Percentiles rank a stretch among this genome's conserved stretches.
phyloP scores from a whole-genome alignment of 345 rosid species.

The Limnanthes douglasii region DNA sequence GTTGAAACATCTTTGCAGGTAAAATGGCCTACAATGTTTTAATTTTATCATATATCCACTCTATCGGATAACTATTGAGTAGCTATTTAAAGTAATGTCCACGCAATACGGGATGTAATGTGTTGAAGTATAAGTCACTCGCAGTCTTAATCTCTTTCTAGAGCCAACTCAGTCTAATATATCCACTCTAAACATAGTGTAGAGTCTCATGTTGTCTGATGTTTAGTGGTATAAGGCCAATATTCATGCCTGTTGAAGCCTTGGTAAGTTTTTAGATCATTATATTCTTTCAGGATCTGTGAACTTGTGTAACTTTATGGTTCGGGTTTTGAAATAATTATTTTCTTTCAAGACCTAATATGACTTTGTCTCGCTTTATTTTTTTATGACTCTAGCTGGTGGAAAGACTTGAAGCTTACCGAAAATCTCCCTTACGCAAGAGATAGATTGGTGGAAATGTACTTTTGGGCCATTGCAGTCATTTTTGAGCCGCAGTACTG shows the following conservation, averaged over 20 bases:
- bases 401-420: conserved; percentile 13
- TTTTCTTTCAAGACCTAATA: background rate
- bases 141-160: background rate
- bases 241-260: too few relatives aligned
- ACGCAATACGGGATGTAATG: background rate
- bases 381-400: conserved; percentile 13
- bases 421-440: conserved; percentile 10
- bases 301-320: background rate
- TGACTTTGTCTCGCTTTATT: background rate
- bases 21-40: background rate
- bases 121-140: background rate
- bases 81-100: too few relatives aligned
- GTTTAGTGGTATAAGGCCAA: too few relatives aligned
- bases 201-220: too few relatives aligned
- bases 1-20: conserved; percentile 17
- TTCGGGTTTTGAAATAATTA: background rate
- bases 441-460: conserved; percentile 14
- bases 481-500: conserved; percentile 9
- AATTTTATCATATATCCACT: background rate
- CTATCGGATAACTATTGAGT: too few relatives aligned
- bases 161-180: too few relatives aligned
- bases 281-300: background rate
- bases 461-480: conserved; percentile 12
- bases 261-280: background rate
- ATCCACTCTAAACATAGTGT: too few relatives aligned